phyloP scores from a whole-genome alignment of 805 yeast species.

The Kluyveromyces dobzhanskii region DNA sequence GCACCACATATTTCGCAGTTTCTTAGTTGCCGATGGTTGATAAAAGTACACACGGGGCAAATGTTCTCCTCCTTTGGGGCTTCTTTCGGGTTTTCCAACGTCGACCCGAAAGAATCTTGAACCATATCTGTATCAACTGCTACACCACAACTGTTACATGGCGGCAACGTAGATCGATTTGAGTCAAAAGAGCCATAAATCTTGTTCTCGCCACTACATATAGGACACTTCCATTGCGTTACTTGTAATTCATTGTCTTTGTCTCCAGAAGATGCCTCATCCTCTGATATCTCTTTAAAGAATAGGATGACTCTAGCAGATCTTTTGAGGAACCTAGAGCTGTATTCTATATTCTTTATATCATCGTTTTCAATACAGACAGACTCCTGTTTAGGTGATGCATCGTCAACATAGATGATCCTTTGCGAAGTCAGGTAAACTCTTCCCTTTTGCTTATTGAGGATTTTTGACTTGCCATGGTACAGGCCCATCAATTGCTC shows the following conservation, averaged over 20 bases:
- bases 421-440: constrained; percentile 68
- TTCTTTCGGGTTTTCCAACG: not conserved
- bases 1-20: constrained; percentile 87
- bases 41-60: constrained; percentile 64
- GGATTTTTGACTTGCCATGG: constrained; percentile 62
- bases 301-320: constrained; percentile 65
- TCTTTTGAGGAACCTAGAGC: constrained; percentile 57
- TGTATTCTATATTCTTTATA: constrained; percentile 33
- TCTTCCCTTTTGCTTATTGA: constrained; percentile 63
- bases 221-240: constrained; percentile 73
- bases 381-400: constrained; percentile 33
- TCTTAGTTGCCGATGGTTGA: constrained; percentile 70
- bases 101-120: constrained; percentile 22
- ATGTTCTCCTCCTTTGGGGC: constrained; percentile 3
- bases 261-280: constrained; percentile 4
- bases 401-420: constrained; percentile 62
- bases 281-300: constrained; percentile 17
- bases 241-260: constrained; percentile 3
- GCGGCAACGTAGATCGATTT: constrained; percentile 29
- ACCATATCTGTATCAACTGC: constrained; percentile 33
- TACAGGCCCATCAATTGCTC: constrained; percentile 63
- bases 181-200: constrained; percentile 17
- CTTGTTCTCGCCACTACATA: constrained; percentile 44
- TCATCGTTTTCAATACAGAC: constrained; percentile 39
- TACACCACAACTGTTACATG: constrained; percentile 60